Percentiles rank a stretch among this genome's conserved stretches.
phyloP scores from a whole-genome alignment of 257 asterid genomes.

The Primulina huaijiensis region DNA sequence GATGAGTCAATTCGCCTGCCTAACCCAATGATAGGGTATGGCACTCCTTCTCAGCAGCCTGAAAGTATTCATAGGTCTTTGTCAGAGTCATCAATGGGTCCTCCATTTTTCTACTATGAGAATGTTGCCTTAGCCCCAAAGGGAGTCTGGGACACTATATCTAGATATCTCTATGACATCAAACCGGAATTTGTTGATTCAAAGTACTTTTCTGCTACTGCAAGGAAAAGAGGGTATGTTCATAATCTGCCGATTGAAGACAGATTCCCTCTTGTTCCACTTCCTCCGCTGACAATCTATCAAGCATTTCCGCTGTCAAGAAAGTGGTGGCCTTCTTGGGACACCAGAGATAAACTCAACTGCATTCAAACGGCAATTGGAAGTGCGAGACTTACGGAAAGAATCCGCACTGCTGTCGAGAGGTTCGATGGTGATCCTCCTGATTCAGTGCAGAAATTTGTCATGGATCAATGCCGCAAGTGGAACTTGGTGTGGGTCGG shows the following conservation, averaged over 20 bases:
- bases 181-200: slow-evolving; percentile 71
- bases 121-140: slow-evolving; percentile 68
- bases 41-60: slow-evolving; percentile 38
- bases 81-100: slow-evolving; percentile 44
- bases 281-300: slow-evolving; percentile 47
- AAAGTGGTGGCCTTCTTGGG: slow-evolving; percentile 73
- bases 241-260: slow-evolving; percentile 56
- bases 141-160: slow-evolving; percentile 68
- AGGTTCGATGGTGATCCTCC: slow-evolving; percentile 57
- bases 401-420: slow-evolving; percentile 48
- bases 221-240: slow-evolving; percentile 60
- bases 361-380: slow-evolving; percentile 52
- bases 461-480: slow-evolving; percentile 66
- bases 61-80: slow-evolving; percentile 33
- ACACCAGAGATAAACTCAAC: slow-evolving; percentile 45
- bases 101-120: slow-evolving; percentile 56
- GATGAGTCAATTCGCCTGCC: slow-evolving; percentile 51
- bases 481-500: slow-evolving; percentile 98
- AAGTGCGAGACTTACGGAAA: slow-evolving; percentile 47
- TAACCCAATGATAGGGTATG: slow-evolving; percentile 66
- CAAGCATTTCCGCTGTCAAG: slow-evolving; percentile 53
- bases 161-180: slow-evolving; percentile 40
- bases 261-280: slow-evolving; percentile 56
- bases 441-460: slow-evolving; percentile 34
- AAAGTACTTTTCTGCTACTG: slow-evolving; percentile 45